phyloP scores from a whole-genome alignment of 495 filamentous ascomycete species.

The Penicillium diatomitis region DNA sequence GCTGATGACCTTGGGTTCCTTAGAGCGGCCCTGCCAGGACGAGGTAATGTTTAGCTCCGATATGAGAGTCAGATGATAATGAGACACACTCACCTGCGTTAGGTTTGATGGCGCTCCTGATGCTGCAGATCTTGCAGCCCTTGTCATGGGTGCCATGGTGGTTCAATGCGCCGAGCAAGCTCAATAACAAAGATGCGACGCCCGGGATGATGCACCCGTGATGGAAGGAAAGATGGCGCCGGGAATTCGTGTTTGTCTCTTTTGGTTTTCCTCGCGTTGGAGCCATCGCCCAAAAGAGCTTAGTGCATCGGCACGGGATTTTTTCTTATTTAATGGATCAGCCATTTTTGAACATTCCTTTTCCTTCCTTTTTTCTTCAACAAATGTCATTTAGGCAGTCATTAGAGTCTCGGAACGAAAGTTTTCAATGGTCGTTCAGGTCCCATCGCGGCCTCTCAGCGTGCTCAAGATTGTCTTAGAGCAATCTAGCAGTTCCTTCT shows the following conservation, averaged over 20 bases:
- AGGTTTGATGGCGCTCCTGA: conserved; percentile 3
- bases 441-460: conserved; percentile 72
- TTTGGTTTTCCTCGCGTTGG: conserved; percentile 31
- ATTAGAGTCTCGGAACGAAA: conserved; percentile 99
- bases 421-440: conserved; percentile 90
- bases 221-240: conserved; percentile 7
- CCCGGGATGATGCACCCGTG: neutral
- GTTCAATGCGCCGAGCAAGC: neutral
- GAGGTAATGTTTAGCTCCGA: conserved; percentile 19
- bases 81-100: conserved; percentile 9
- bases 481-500: conserved; percentile 53
- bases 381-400: conserved; percentile 88
- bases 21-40: conserved; percentile 13
- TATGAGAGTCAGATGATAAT: neutral
- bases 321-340: conserved; percentile 10
- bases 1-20: conserved; percentile 31
- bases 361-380: conserved; percentile 48
- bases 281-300: conserved; percentile 16
- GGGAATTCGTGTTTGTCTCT: conserved; percentile 23
- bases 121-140: conserved; percentile 11
- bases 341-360: conserved; percentile 27
- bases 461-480: conserved; percentile 99
- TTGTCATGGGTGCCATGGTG: conserved; percentile 24
- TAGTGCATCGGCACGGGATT: conserved; percentile 24
- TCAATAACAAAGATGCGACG: neutral